Evolutionary conservation across 2,329 filamentous ascomycete species (phyloP), one percentile per base, ranked within the genome.

Genomic region (Cyclaneusma minus): DNA sequence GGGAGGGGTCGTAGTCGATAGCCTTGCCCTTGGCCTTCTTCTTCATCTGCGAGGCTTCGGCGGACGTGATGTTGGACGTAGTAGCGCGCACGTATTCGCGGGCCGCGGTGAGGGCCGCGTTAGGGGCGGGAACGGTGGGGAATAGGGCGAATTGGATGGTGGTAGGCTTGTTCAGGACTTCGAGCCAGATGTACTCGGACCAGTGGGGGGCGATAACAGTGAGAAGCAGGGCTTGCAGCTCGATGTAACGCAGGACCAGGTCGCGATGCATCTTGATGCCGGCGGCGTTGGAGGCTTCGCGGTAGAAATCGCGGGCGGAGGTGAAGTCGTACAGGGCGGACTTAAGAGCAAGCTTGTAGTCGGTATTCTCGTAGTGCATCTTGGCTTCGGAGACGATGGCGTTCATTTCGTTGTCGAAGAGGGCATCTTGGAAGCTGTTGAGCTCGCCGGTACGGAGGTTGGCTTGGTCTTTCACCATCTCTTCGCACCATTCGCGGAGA

Each of bases 331-430:
- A 95, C 47, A 91, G 76, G 13, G 71, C 77, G 9, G 76, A 70
- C 58, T 89, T 87, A 34, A 92, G 60, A n/a, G 82, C 83, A 36
- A 83, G 64, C 58, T 84, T 84, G 63, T 81, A 92, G 51, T 80
- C 70, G 13, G 79, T 85, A 25, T 68, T 64, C 36, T 72, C 62
- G 57, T 93, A 95, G 48, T 89, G 73, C 42, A 74, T 62, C 42
- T 68, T 69, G 9, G 84, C 71, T 53, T 93, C 80, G 25, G 66
- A 63, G n/a, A 85, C 78, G 7, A 92, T 59, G 4, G 65, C 60
- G 49, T 92, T 89, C 60, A 98, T 68, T 55, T 98, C 87, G 49
- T 98, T 95, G 45, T 82, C 69, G 48, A 98, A 95, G 24, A 95
- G 62, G 31, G 73, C 68, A 48, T 98, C 89, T 53, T 83, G 82